Evolutionary conservation across 2,329 filamentous ascomycete genomes (phyloP).

Genomic region (Arthroderma sp.): DNA sequence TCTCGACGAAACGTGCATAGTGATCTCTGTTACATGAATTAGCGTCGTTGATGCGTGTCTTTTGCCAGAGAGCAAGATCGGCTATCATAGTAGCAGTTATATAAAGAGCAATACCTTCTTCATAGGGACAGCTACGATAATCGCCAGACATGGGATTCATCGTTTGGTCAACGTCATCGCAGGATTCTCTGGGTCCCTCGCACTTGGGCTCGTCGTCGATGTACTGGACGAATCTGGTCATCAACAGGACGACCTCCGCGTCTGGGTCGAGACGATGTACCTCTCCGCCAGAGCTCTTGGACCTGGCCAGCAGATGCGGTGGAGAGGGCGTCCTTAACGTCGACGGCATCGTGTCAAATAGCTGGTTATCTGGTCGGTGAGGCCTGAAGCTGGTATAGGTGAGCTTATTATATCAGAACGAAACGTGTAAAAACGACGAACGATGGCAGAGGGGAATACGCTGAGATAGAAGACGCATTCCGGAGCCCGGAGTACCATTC

Average conservation of each 20-base stretch:
- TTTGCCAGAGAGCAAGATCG: no score
- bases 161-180: not conserved
- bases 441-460: no score
- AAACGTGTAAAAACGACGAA: no score
- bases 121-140: not conserved
- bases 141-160: not conserved
- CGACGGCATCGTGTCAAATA: conserved; percentile 11
- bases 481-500: no score
- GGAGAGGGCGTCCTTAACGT: conserved; percentile 9
- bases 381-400: not conserved
- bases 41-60: not conserved
- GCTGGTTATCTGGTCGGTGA: not conserved
- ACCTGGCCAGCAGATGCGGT: not conserved
- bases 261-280: conserved; percentile 13
- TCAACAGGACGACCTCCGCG: conserved; percentile 12
- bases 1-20: conserved; percentile 14
- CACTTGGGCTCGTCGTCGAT: conserved; percentile 3
- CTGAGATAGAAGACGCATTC: no score
- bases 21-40: conserved; percentile 10
- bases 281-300: conserved; percentile 6
- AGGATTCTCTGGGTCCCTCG: not conserved
- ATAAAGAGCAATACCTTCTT: conserved; percentile 12
- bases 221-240: conserved; percentile 13
- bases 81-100: no score
- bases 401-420: not conserved